phyloP scores from a whole-genome alignment of 257 asterid genomes.

The Hygrophila difformis region DNA sequence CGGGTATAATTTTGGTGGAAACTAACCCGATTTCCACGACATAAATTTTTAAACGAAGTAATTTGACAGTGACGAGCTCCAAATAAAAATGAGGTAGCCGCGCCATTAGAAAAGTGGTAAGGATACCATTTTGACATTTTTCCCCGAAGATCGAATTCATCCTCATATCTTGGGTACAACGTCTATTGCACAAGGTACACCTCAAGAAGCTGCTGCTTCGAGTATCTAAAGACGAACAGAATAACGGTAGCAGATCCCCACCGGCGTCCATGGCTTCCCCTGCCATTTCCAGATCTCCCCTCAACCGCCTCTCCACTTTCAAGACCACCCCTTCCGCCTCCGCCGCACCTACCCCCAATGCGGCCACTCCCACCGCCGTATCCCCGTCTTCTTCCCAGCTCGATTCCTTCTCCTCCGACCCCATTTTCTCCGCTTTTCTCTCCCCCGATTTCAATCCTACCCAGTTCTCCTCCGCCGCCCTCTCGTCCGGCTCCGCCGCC shows the following conservation, averaged over 20 bases:
- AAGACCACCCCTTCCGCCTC: slow-evolving; percentile 24
- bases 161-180: background rate
- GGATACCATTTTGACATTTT: too few relatives aligned
- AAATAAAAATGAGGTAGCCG: too few relatives aligned
- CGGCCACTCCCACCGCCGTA: slow-evolving; percentile 17
- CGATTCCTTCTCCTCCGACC: slow-evolving; percentile 67
- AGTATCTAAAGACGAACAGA: background rate
- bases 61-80: too few relatives aligned
- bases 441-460: slow-evolving; percentile 77
- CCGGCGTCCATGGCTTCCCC: slow-evolving; percentile 42
- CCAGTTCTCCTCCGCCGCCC: slow-evolving; percentile 91
- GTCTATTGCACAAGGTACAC: background rate
- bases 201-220: background rate
- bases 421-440: slow-evolving; percentile 80
- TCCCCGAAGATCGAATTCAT: too few relatives aligned
- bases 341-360: slow-evolving; percentile 13
- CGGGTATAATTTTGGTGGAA: too few relatives aligned
- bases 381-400: slow-evolving; percentile 31
- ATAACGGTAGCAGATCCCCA: background rate
- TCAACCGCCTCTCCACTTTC: slow-evolving; percentile 75
- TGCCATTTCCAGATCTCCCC: slow-evolving; percentile 60
- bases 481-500: slow-evolving; percentile 94
- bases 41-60: too few relatives aligned
- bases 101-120: too few relatives aligned
- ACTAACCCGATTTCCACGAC: too few relatives aligned